phyloP scores from a whole-genome alignment of 1,284 basidiomycete genomes.

The Microstroma glucosiphilum region DNA sequence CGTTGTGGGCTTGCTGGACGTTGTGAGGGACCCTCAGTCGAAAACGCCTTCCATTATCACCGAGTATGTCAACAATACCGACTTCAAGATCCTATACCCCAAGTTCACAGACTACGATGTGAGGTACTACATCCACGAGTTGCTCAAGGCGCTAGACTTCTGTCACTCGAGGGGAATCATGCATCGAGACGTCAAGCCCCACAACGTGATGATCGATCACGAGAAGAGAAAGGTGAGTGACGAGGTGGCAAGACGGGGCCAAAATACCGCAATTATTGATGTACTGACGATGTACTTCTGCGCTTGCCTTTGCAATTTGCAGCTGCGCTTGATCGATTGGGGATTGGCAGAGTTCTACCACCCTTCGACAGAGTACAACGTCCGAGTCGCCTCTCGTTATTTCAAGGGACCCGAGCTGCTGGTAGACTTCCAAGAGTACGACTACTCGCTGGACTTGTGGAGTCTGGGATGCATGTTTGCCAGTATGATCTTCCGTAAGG shows the following conservation, averaged over 20 bases:
- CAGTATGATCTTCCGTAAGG: slow-evolving; percentile 87
- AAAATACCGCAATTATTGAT: not conserved
- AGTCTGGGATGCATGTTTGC: slow-evolving; percentile 93
- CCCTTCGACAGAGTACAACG: slow-evolving; percentile 94
- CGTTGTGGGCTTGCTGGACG: slow-evolving; percentile 79
- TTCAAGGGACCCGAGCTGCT: slow-evolving; percentile 97
- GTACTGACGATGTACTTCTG: not conserved
- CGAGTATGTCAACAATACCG: slow-evolving; percentile 97
- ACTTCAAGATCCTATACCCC: slow-evolving; percentile 95
- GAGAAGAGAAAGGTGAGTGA: slow-evolving; percentile 76
- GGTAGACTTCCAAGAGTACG: slow-evolving; percentile 97
- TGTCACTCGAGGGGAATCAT: slow-evolving; percentile 98
- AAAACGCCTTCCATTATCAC: slow-evolving; percentile 96
- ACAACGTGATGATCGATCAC: slow-evolving; percentile 99
- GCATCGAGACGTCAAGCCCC: slow-evolving; percentile 98
- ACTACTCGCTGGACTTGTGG: slow-evolving; percentile 89
- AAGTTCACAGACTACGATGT: slow-evolving; percentile 92
- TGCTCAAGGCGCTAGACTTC: slow-evolving; percentile 94
- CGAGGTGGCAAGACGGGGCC: not conserved
- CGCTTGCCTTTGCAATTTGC: not conserved
- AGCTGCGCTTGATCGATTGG: slow-evolving; percentile 97
- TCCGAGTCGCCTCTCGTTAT: slow-evolving; percentile 92
- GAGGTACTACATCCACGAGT: slow-evolving; percentile 91
- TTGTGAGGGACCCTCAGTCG: slow-evolving; percentile 81
- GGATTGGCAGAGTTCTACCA: slow-evolving; percentile 98